phyloP scores from a whole-genome alignment of 169 alveolate genomes.

The Eimeria brunetti region DNA sequence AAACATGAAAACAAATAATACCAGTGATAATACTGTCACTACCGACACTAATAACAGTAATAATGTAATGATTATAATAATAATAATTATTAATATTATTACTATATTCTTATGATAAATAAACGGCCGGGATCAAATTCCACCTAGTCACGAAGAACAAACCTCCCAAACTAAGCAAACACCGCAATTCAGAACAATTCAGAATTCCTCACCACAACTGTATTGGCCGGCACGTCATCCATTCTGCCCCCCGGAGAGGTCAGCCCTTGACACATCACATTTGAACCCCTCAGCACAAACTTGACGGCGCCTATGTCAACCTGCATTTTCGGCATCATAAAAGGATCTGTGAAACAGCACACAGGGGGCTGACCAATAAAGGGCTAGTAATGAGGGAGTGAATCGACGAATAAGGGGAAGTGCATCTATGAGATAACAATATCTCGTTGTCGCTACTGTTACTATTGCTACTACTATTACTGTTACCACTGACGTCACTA shows the following conservation, averaged over 20 bases:
- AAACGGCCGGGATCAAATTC: neutral
- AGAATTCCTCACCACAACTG: constrained; percentile 42
- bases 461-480: neutral
- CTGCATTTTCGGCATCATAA: constrained; percentile 97
- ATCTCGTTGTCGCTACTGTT: neutral
- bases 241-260: constrained; percentile 97
- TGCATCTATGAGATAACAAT: neutral
- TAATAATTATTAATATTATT: too few relatives aligned
- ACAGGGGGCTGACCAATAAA: neutral
- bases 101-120: too few relatives aligned
- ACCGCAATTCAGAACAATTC: neutral
- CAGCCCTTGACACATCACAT: constrained; percentile 98
- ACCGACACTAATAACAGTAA: too few relatives aligned
- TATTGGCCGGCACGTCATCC: constrained; percentile 92
- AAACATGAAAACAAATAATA: too few relatives aligned
- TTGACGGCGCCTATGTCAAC: constrained; percentile 98
- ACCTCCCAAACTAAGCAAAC: neutral
- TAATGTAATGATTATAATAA: too few relatives aligned
- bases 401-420: neutral
- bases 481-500: neutral
- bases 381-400: neutral
- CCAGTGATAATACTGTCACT: too few relatives aligned
- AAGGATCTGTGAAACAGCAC: constrained; percentile 90
- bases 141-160: neutral
- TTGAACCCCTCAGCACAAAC: constrained; percentile 97